A percentile compares a stretch with the other conserved stretches of the same genome.
Evolutionary conservation across 495 filamentous ascomycete species (phyloP).

Genomic region (Penicillium argentinense): DNA sequence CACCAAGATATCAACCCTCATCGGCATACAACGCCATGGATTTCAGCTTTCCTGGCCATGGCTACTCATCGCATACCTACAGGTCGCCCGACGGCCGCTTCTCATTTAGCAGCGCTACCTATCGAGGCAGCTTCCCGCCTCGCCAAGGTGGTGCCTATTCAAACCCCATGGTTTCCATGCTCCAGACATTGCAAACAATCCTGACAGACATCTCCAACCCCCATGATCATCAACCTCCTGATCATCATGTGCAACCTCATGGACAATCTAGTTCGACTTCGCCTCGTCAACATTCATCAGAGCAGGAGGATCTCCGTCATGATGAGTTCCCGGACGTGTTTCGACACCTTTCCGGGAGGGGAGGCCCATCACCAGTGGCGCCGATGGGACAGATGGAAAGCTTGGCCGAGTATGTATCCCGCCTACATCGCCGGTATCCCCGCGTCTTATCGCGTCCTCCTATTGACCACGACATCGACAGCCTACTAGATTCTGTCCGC

Average conservation of each 20-base stretch:
- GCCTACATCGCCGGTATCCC: too few species aligned
- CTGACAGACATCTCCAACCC: conserved; percentile 30
- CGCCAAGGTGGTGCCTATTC: conserved; percentile 16
- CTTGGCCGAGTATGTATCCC: conserved; percentile 38
- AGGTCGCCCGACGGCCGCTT: conserved; percentile 47
- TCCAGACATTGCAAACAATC: conserved; percentile 33
- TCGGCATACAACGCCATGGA: background rate
- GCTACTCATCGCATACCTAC: conserved; percentile 44
- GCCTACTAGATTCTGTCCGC: too few species aligned
- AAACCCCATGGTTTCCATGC: conserved; percentile 31
- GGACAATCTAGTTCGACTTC: conserved; percentile 3
- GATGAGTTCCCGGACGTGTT: too few species aligned
- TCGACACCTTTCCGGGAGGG: too few species aligned
- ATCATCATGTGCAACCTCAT: background rate
- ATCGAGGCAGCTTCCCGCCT: conserved; percentile 23
- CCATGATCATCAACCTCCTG: conserved; percentile 10
- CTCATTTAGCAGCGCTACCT: conserved; percentile 37
- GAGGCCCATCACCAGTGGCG: too few species aligned
- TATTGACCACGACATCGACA: too few species aligned
- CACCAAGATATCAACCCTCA: background rate
- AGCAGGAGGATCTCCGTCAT: too few species aligned
- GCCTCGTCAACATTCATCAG: conserved; percentile 14
- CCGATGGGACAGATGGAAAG: conserved; percentile 27
- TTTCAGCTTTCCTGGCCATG: conserved; percentile 45
- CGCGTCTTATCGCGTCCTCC: too few species aligned